Base-by-base conservation (phyloP, 768 basidiomycete genomes). In the Exidia glandulosa region DNA sequence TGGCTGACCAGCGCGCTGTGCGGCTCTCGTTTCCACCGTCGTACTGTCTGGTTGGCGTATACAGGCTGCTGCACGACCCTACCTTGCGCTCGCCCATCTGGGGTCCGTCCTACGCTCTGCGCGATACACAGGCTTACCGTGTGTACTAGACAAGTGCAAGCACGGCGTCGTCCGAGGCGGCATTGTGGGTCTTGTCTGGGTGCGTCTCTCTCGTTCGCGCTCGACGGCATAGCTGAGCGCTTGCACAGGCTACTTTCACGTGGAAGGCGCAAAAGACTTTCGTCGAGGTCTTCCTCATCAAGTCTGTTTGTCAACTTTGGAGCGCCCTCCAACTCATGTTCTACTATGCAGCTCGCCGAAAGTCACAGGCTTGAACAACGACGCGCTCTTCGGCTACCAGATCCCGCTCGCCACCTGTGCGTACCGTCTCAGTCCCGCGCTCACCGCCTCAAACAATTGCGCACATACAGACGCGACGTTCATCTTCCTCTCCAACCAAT, bases 31-130 rank as follows among this genome's bases (percentile, higher is more conserved):
- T 92, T 64, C 84, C 90, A 0, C 89, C 93, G 0, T 85, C 86
- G 2, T 96, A 96, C 69, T 83, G 86, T 52, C 71, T 90, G 3
- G 91, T 96, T 0, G 93, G 93, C 0, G 80, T 85, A 19, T 95
- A 94, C 71, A 76, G 93, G 31, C 75, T 96, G 5, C 78, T 83
- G 66, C 90, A 87, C 0, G 92, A 94, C 70, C 76, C 79, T 37
- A 72, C 72, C 14, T 74, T 95, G 33, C 85, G 82, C 61, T 73
- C 76, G 29, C 90, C 92, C 3, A 84, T 87, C 7, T 91, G 93
- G 90, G 74, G 50, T 54, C 25, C 30, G 50, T 54, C 25, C n/a
- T 27, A 57, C 27, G 31, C 60, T 56, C 19, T 31, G n/a, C 31
- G 16, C 31, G 32, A 14, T 58, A 37, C 41, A 57, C 10, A 34